These are phyloP conservation scores for Paecilomyces fulvus DNA, from an alignment of 2,329 filamentous ascomycete genomes.

Conservation along the genomic window DNA sequence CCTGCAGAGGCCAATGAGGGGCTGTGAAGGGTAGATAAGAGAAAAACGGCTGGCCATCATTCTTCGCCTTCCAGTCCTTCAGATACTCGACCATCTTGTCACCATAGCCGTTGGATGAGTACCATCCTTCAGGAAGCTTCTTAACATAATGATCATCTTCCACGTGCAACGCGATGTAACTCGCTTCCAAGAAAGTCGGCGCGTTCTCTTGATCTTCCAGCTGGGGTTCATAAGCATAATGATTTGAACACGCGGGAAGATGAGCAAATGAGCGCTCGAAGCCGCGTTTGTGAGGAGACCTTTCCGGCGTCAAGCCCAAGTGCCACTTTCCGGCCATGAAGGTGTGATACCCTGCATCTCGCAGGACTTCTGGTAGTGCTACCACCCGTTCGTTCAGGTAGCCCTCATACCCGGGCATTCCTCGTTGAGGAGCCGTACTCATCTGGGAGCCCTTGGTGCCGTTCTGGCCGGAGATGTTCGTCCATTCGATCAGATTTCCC, in stretches of 20 bases:
- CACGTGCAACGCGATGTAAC: conserved; percentile 38
- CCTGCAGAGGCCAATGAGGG: conserved; percentile 57
- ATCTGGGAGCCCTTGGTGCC: conserved; percentile 44
- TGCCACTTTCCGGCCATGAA: conserved; percentile 58
- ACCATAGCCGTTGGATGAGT: conserved; percentile 47
- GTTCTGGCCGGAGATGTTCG: conserved; percentile 46
- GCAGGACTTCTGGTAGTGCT: conserved; percentile 50
- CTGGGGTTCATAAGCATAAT: conserved; percentile 47
- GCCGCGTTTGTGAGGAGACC: conserved; percentile 47
- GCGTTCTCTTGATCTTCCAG: conserved; percentile 33
- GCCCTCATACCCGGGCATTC: conserved; percentile 55
- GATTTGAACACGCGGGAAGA: conserved; percentile 53
- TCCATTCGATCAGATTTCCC: conserved; percentile 53
- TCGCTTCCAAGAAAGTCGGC: conserved; percentile 32
- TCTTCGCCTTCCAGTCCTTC: neutral
- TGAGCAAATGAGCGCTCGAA: conserved; percentile 54
- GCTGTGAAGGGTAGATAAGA: conserved; percentile 54
- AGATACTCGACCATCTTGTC: conserved; percentile 14
- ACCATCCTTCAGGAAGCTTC: conserved; percentile 44
- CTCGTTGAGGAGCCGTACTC: conserved; percentile 47
- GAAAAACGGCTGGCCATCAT: conserved; percentile 44
- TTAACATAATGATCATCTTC: conserved; percentile 37
- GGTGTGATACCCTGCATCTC: conserved; percentile 52
- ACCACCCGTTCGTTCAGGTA: conserved; percentile 55
- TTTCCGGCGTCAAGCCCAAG: conserved; percentile 50